Conservation (phyloP, 139 green algal species). For the Raphidocelis subcapitata region DNA sequence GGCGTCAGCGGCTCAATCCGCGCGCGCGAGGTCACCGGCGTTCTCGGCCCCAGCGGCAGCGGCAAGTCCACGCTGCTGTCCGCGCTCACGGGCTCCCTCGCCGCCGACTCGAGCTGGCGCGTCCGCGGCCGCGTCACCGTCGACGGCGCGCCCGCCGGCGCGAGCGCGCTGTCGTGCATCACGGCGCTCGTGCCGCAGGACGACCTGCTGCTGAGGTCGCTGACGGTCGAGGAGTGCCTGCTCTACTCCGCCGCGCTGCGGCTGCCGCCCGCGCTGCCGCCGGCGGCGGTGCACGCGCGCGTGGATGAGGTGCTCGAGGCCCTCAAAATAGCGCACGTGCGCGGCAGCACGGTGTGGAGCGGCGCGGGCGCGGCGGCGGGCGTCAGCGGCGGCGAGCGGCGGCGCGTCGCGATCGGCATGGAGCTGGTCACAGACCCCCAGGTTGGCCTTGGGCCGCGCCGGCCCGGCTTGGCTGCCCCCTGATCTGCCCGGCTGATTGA, state of each 20-base stretch:
- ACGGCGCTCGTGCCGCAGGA: constrained; percentile 76
- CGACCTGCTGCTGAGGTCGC: constrained; percentile 61
- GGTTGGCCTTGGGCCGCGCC: too few relatives aligned
- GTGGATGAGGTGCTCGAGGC: constrained; percentile 38
- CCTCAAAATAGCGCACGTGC: constrained; percentile 45
- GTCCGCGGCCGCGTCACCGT: constrained; percentile 10
- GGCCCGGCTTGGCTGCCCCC: too few relatives aligned
- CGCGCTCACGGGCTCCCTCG: constrained; percentile 47
- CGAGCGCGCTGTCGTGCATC: constrained; percentile 8
- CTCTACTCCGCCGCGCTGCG: constrained; percentile 34
- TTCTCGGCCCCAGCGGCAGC: constrained; percentile 55
- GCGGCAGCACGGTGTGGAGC: constrained; percentile 42
- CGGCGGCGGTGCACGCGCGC: constrained; percentile 19
- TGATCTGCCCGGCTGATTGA: too few relatives aligned
- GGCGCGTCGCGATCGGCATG: constrained; percentile 72
- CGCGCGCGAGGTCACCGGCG: constrained; percentile 41
- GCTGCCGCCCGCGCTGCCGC: background rate
- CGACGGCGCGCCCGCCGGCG: constrained; percentile 7
- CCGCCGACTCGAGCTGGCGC: constrained; percentile 16
- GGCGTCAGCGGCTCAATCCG: constrained; percentile 10
- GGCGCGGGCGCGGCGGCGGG: constrained; percentile 33
- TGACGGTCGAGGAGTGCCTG: constrained; percentile 76
- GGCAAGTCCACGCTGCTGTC: constrained; percentile 79
- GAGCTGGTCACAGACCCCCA: constrained; percentile 67
- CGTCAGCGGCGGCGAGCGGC: constrained; percentile 64